A percentile compares a stretch with the other conserved stretches of the same genome.
These are phyloP conservation scores for Torulaspora pretoriensis DNA, from an alignment of 1,139 yeast species.

Conservation along the genomic window DNA sequence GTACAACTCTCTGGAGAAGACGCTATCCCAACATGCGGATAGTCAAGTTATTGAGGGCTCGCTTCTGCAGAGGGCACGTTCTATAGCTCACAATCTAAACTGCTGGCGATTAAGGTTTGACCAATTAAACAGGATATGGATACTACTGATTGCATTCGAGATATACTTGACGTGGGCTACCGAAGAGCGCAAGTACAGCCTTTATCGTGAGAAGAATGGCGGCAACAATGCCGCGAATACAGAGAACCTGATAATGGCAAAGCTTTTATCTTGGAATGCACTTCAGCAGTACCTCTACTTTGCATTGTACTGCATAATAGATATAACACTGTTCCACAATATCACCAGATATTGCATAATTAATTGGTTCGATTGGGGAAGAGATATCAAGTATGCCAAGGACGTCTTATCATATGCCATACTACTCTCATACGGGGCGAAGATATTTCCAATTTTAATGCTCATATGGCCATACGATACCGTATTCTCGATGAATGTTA, in stretches of 20 bases:
- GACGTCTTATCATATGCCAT: conserved; percentile 57
- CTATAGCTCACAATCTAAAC: conserved; percentile 8
- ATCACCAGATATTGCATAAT: conserved; percentile 45
- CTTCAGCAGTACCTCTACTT: conserved; percentile 64
- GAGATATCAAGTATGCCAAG: conserved; percentile 24
- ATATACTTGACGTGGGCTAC: conserved; percentile 91
- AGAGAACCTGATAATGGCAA: conserved; percentile 30
- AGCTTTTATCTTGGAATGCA: conserved; percentile 45
- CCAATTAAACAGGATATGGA: conserved; percentile 46
- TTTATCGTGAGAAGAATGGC: conserved; percentile 1
- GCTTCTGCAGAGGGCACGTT: conserved; percentile 1
- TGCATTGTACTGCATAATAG: conserved; percentile 56
- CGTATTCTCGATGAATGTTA: conserved; percentile 56
- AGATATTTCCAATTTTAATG: conserved; percentile 88
- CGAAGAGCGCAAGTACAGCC: conserved; percentile 55
- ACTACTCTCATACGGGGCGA: conserved; percentile 70
- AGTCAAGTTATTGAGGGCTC: conserved; percentile 9
- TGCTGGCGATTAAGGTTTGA: conserved; percentile 32
- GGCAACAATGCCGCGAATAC: neutral
- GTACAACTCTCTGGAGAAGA: conserved; percentile 56
- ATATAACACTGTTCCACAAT: conserved; percentile 52
- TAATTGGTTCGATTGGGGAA: conserved; percentile 43
- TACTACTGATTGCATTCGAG: conserved; percentile 74
- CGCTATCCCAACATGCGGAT: conserved; percentile 16
- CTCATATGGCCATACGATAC: conserved; percentile 95